phyloP scores from a whole-genome alignment of 2,329 filamentous ascomycete genomes.

The Cordyceps sp. region DNA sequence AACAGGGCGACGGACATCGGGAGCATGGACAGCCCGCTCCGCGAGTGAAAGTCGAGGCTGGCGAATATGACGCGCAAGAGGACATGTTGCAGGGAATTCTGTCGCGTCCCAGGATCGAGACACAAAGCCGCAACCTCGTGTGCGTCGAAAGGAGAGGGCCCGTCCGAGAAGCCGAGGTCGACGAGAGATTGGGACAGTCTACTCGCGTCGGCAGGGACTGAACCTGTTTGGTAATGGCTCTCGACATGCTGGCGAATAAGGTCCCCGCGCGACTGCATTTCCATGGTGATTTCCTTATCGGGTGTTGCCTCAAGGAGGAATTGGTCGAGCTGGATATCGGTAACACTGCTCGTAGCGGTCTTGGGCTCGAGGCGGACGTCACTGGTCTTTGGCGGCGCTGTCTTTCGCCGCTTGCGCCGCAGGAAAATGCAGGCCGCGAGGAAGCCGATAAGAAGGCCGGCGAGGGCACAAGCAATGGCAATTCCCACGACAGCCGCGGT shows the following conservation, averaged over 20 bases:
- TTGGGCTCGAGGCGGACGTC: not conserved
- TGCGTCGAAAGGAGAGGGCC: too few species aligned
- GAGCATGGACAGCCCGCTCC: constrained; percentile 16
- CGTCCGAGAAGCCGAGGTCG: constrained; percentile 4
- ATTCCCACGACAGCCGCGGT: not conserved
- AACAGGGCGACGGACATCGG: constrained; percentile 16
- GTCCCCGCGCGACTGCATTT: constrained; percentile 15
- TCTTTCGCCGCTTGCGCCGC: constrained; percentile 5
- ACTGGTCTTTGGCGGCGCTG: not conserved
- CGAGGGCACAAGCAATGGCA: constrained; percentile 11
- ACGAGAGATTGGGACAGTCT: not conserved
- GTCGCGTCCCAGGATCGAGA: constrained; percentile 14
- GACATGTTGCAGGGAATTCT: constrained; percentile 18
- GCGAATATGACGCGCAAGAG: constrained; percentile 18
- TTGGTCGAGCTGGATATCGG: constrained; percentile 13
- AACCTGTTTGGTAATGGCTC: constrained; percentile 17
- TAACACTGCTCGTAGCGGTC: constrained; percentile 5
- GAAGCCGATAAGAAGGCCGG: constrained; percentile 11
- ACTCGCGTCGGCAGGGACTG: constrained; percentile 4
- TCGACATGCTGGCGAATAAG: constrained; percentile 23
- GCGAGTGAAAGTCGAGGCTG: constrained; percentile 14
- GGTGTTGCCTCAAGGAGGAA: constrained; percentile 19
- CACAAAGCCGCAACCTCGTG: constrained; percentile 13
- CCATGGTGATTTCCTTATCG: constrained; percentile 16
- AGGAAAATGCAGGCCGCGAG: constrained; percentile 11